phyloP scores from a whole-genome alignment of 768 basidiomycete species.

The Russula ochroleuca region DNA sequence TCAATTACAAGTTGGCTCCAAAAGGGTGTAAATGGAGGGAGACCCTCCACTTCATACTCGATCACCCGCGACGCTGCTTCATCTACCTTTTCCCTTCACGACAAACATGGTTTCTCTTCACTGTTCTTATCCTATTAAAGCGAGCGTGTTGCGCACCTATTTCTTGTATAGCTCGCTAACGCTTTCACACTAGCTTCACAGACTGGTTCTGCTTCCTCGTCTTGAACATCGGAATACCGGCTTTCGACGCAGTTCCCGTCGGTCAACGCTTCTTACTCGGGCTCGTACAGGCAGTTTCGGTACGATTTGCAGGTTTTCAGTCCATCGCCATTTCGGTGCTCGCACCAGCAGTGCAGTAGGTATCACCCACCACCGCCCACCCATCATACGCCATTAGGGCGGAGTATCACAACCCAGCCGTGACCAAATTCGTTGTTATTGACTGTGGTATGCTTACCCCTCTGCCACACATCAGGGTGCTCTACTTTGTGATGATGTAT shows the following conservation, averaged over 20 bases:
- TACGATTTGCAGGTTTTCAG: constrained; percentile 83
- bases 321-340: constrained; percentile 63
- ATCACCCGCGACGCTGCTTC: constrained; percentile 90
- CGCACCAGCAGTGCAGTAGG: constrained; percentile 85
- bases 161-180: background rate
- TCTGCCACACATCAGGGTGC: constrained; percentile 45
- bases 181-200: constrained; percentile 44
- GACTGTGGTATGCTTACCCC: background rate
- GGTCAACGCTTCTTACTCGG: constrained; percentile 68
- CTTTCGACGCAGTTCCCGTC: constrained; percentile 63
- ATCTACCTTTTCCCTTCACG: constrained; percentile 87
- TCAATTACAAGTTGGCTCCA: constrained; percentile 57
- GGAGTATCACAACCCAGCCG: background rate
- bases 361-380: background rate
- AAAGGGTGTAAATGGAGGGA: constrained; percentile 57
- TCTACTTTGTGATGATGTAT: constrained; percentile 94
- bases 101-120: constrained; percentile 87
- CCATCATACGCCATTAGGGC: no score
- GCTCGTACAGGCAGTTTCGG: constrained; percentile 71
- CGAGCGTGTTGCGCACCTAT: constrained; percentile 34
- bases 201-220: constrained; percentile 92
- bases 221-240: constrained; percentile 77
- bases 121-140: constrained; percentile 65
- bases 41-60: constrained; percentile 84
- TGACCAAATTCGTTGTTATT: background rate